A percentile compares a stretch with the other conserved stretches of the same genome.
Evolutionary conservation across 257 asterid genomes (phyloP).

Genomic region (Lantana camara): DNA sequence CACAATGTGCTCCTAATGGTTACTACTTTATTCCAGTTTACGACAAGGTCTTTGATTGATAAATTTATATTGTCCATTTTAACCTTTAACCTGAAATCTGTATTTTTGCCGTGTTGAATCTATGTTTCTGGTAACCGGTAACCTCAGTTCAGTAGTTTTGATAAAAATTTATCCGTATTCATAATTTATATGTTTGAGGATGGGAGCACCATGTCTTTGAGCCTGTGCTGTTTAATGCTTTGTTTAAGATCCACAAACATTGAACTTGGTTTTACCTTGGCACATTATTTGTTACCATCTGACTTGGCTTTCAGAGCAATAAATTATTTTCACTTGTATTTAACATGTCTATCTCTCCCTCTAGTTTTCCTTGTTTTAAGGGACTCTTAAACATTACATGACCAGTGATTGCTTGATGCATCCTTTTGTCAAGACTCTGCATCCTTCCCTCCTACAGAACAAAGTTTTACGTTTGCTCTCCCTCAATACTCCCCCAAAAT

Average conservation of each 20-base stretch:
- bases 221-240: conserved; percentile 6
- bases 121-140: neutral
- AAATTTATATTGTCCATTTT: neutral
- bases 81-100: neutral
- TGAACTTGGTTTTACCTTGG: neutral
- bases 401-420: neutral
- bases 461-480: neutral
- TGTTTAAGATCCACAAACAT: neutral
- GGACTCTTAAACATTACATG: conserved; percentile 4
- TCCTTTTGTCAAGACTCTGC: neutral
- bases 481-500: conserved; percentile 1
- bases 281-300: neutral
- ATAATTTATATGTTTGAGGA: neutral
- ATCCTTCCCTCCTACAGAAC: neutral
- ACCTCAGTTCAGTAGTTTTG: neutral
- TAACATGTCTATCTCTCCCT: neutral
- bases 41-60: conserved; percentile 67
- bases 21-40: conserved; percentile 97
- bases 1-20: conserved; percentile 99
- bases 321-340: neutral
- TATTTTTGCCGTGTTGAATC: neutral
- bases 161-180: too few relatives aligned
- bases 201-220: neutral
- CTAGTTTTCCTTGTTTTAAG: neutral
- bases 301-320: neutral